phyloP scores from a whole-genome alignment of 805 yeast genomes.

The Cyberlindnera misumaiensis region DNA sequence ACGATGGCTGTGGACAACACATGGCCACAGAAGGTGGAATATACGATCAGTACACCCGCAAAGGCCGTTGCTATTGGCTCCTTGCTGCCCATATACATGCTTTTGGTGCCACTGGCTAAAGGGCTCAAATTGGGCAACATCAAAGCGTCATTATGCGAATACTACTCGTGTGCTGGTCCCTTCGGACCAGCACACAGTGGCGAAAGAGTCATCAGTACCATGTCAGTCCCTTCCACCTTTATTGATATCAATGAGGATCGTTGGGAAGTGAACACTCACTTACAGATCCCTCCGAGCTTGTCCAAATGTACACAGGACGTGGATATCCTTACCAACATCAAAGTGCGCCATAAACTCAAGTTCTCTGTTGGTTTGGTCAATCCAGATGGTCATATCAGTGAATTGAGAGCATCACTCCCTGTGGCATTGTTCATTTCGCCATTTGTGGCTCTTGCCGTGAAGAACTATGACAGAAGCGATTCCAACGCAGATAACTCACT shows the following conservation, averaged over 20 bases:
- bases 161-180: slow-evolving; percentile 52
- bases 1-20: slow-evolving; percentile 91
- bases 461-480: slow-evolving; percentile 21
- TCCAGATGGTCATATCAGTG: slow-evolving; percentile 90
- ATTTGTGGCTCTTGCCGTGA: slow-evolving; percentile 64
- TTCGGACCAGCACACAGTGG: slow-evolving; percentile 50
- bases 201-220: slow-evolving; percentile 57
- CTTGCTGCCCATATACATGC: slow-evolving; percentile 57
- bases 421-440: slow-evolving; percentile 73
- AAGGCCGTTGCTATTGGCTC: slow-evolving; percentile 91
- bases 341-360: slow-evolving; percentile 84
- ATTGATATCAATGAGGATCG: slow-evolving; percentile 37
- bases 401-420: slow-evolving; percentile 85
- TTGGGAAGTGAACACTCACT: slow-evolving; percentile 65
- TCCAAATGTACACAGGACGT: slow-evolving; percentile 84
- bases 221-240: slow-evolving; percentile 30
- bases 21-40: slow-evolving; percentile 93
- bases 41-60: slow-evolving; percentile 77
- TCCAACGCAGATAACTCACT: slow-evolving; percentile 17
- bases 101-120: slow-evolving; percentile 72
- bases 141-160: slow-evolving; percentile 61
- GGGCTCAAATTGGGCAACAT: slow-evolving; percentile 76
- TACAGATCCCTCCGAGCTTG: slow-evolving; percentile 67
- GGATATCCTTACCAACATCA: slow-evolving; percentile 57
- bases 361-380: slow-evolving; percentile 73